Evolutionary conservation across 768 basidiomycete genomes (phyloP).

Genomic region (Lactifluus subvellereus): DNA sequence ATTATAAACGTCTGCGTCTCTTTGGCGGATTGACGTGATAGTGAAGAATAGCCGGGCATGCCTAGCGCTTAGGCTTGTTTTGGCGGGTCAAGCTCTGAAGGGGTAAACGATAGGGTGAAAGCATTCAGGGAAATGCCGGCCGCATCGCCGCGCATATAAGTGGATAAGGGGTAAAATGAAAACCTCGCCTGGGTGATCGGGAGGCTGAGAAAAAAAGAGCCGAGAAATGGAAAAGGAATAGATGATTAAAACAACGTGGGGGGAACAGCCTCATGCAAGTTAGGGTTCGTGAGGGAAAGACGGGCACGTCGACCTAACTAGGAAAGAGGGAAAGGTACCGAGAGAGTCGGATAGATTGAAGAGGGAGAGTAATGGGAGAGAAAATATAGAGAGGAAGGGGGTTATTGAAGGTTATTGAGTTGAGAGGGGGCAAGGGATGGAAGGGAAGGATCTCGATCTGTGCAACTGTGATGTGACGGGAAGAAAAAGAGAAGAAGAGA

Average conservation of each 20-base stretch:
- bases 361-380: not conserved
- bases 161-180: slow-evolving; percentile 25
- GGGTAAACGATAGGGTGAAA: slow-evolving; percentile 17
- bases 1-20: slow-evolving; percentile 1
- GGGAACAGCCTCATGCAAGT: slow-evolving; percentile 20
- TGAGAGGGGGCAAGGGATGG: not conserved
- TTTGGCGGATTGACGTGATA: slow-evolving; percentile 22
- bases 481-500: not conserved
- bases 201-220: slow-evolving; percentile 23
- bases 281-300: slow-evolving; percentile 8
- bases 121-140: slow-evolving; percentile 16
- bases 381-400: not conserved
- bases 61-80: slow-evolving; percentile 19
- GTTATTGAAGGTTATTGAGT: not conserved
- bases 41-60: slow-evolving; percentile 9
- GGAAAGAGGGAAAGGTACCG: not conserved
- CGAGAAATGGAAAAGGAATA: slow-evolving; percentile 25
- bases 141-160: slow-evolving; percentile 23
- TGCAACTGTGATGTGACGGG: slow-evolving; percentile 16
- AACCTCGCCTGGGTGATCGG: slow-evolving; percentile 24
- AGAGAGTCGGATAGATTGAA: not conserved
- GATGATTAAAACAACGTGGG: slow-evolving; percentile 26
- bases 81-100: slow-evolving; percentile 19
- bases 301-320: not conserved
- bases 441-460: slow-evolving; percentile 11